Evolutionary conservation across 768 basidiomycete species (phyloP).

Genomic region (Collybiopsis confluens): DNA sequence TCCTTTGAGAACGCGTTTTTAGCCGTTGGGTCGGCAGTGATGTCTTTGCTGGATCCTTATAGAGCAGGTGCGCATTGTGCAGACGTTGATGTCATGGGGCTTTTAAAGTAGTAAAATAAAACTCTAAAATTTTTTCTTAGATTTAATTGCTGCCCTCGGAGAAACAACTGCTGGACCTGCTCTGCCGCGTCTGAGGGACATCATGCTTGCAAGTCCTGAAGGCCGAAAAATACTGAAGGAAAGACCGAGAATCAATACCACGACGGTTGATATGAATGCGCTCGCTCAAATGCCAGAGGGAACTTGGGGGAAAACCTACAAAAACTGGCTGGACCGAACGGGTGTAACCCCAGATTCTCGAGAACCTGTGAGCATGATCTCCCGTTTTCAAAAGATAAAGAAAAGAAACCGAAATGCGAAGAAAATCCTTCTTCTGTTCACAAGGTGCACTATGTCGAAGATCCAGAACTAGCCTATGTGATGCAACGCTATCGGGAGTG

Average conservation of each 20-base stretch:
- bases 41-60: conserved; percentile 75
- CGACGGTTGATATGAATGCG: conserved; percentile 66
- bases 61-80: conserved; percentile 66
- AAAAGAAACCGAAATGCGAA: too few relatives aligned
- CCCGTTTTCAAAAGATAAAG: too few relatives aligned
- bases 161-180: conserved; percentile 86
- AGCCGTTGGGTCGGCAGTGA: conserved; percentile 79
- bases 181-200: conserved; percentile 69
- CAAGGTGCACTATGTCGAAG: conserved; percentile 91
- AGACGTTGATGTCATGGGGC: too few relatives aligned
- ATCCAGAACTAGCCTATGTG: conserved; percentile 94
- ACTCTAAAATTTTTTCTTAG: conserved; percentile 33
- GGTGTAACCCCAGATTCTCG: conserved; percentile 92
- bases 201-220: conserved; percentile 75
- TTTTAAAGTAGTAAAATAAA: background rate
- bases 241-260: conserved; percentile 75
- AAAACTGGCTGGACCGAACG: conserved; percentile 85
- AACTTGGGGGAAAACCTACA: conserved; percentile 82
- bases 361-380: conserved; percentile 57
- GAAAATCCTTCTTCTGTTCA: background rate
- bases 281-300: conserved; percentile 69
- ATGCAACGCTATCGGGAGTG: conserved; percentile 98
- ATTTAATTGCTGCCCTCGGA: conserved; percentile 92
- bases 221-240: conserved; percentile 82
- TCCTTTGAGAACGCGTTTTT: conserved; percentile 82